Evolutionary conservation across 331 rosid species (phyloP).

Genomic region (Pyracantha coccinea): DNA sequence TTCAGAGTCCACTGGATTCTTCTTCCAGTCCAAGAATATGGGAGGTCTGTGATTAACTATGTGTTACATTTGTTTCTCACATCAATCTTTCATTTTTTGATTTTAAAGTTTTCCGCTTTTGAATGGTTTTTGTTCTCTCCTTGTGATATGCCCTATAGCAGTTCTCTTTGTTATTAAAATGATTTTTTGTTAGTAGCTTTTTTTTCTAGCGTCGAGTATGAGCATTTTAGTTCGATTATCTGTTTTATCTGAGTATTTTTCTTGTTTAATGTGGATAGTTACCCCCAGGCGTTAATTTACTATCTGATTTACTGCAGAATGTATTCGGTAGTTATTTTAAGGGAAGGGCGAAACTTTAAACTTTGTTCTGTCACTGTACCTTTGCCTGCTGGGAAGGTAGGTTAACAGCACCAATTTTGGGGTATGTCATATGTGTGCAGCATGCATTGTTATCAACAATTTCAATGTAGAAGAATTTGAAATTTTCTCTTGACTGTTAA

Average conservation of each 20-base stretch:
- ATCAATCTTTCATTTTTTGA: neutral
- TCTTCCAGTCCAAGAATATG: slow-evolving; percentile 53
- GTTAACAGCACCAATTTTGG: slow-evolving; percentile 13
- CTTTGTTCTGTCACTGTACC: slow-evolving; percentile 75
- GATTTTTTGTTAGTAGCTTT: neutral
- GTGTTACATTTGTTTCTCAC: too few species aligned
- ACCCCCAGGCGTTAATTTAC: neutral
- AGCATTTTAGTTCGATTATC: neutral
- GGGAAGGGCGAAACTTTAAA: slow-evolving; percentile 53
- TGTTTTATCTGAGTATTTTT: neutral
- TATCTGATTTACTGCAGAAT: neutral
- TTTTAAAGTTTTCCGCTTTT: neutral
- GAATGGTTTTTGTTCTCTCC: neutral
- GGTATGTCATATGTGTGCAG: slow-evolving; percentile 5
- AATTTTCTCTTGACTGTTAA: neutral
- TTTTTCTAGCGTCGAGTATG: neutral
- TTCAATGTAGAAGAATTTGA: neutral
- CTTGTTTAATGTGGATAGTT: neutral
- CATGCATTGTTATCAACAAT: slow-evolving; percentile 6
- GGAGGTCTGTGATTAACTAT: slow-evolving; percentile 65
- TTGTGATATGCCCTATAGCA: neutral
- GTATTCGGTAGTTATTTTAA: slow-evolving; percentile 38
- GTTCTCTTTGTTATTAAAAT: neutral
- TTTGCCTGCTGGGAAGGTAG: slow-evolving; percentile 60
- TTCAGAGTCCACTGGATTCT: slow-evolving; percentile 41